phyloP scores from a whole-genome alignment of 2,329 filamentous ascomycete genomes.

The Aspergillus udagawae region DNA sequence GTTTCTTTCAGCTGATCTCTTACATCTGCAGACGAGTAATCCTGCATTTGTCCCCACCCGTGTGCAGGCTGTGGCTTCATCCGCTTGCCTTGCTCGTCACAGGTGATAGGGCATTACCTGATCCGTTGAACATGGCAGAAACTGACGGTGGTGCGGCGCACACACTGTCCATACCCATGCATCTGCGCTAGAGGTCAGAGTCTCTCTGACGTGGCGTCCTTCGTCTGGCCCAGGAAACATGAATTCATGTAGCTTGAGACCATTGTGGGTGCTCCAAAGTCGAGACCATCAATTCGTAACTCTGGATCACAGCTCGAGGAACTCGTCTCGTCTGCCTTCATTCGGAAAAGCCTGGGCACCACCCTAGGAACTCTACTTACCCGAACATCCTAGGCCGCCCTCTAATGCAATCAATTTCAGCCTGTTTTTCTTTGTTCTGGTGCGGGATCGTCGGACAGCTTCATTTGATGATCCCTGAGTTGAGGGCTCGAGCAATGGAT shows the following conservation, averaged over 20 bases:
- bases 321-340: constrained; percentile 2
- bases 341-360: constrained; percentile 12
- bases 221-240: constrained; percentile 28
- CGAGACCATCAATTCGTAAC: constrained; percentile 19
- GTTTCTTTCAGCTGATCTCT: constrained; percentile 41
- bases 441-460: constrained; percentile 20
- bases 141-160: constrained; percentile 32
- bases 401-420: constrained; percentile 9
- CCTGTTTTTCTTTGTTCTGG: constrained; percentile 12
- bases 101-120: constrained; percentile 31
- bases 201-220: constrained; percentile 39
- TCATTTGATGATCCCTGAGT: constrained; percentile 15
- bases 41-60: constrained; percentile 35
- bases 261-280: constrained; percentile 21
- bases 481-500: constrained; percentile 17
- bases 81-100: constrained; percentile 20
- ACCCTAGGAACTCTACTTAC: constrained; percentile 13
- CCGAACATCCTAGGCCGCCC: constrained; percentile 10
- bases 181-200: constrained; percentile 36
- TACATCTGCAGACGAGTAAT: constrained; percentile 37
- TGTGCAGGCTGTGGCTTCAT: constrained; percentile 33
- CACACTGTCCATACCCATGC: constrained; percentile 33
- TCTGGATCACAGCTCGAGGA: background rate
- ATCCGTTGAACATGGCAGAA: constrained; percentile 29
- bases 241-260: constrained; percentile 21